Evolutionary conservation across 2,329 filamentous ascomycete genomes (phyloP).

Genomic region (Nemania sp.): DNA sequence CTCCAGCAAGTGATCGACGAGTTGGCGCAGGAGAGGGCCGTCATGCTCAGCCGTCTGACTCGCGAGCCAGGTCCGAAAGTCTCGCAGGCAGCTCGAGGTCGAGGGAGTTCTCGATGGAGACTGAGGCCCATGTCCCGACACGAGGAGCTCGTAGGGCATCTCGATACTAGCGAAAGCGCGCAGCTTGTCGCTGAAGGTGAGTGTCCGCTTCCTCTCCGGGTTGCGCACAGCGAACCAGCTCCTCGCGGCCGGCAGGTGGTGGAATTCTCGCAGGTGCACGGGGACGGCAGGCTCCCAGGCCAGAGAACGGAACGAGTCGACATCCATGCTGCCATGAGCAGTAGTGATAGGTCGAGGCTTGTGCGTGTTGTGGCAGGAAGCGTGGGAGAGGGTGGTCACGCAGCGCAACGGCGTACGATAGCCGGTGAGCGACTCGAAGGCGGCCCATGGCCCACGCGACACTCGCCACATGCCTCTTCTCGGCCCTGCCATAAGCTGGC

Average conservation of each 20-base stretch:
- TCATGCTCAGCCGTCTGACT: conserved; percentile 4
- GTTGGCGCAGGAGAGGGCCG: conserved; percentile 10
- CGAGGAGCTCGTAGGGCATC: conserved; percentile 39
- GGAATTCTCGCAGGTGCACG: conserved; percentile 24
- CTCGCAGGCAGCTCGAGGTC: conserved; percentile 7
- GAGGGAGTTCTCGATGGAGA: neutral
- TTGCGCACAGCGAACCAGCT: conserved; percentile 37
- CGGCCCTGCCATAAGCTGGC: no score
- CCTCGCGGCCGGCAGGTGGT: conserved; percentile 30
- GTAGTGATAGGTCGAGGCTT: neutral
- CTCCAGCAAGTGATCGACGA: conserved; percentile 37
- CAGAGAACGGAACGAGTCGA: conserved; percentile 30
- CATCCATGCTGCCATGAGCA: conserved; percentile 18
- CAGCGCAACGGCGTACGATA: neutral
- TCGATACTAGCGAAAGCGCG: conserved; percentile 25
- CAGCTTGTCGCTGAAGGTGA: conserved; percentile 31
- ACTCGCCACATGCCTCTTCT: no score
- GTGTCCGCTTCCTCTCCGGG: neutral
- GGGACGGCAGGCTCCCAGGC: conserved; percentile 33
- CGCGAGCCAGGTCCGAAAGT: conserved; percentile 32
- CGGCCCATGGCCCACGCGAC: no score
- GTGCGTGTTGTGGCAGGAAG: neutral
- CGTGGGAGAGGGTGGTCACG: neutral
- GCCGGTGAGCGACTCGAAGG: neutral
- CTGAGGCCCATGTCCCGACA: neutral